Evolutionary conservation across 306 rosid genomes (phyloP).

Genomic region (Senna tora): DNA sequence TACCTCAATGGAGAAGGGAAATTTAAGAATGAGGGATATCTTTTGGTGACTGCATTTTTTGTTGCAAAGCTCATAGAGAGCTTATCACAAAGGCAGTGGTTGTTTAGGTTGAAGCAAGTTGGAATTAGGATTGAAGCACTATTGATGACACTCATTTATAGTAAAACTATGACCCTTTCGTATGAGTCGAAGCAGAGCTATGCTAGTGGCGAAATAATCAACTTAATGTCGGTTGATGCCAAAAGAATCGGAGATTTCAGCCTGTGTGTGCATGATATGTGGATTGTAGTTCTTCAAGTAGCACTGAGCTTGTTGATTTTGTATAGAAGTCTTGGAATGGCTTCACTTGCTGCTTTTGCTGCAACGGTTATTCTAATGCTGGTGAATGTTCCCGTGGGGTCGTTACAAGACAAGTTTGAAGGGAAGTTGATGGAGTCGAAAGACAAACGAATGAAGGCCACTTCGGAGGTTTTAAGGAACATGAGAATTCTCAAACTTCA

Average conservation of each 20-base stretch:
- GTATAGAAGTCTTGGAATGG: slow-evolving; percentile 35
- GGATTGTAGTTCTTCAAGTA: slow-evolving; percentile 10
- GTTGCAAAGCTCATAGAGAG: slow-evolving; percentile 32
- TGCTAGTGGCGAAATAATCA: slow-evolving; percentile 27
- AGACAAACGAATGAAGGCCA: slow-evolving; percentile 40
- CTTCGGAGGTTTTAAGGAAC: slow-evolving; percentile 41
- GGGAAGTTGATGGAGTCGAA: slow-evolving; percentile 44
- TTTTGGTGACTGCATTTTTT: slow-evolving; percentile 24
- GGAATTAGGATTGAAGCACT: slow-evolving; percentile 18
- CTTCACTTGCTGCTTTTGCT: slow-evolving; percentile 30
- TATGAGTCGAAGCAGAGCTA: slow-evolving; percentile 21
- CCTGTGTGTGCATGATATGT: not conserved
- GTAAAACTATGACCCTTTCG: slow-evolving; percentile 22
- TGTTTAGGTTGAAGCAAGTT: not conserved
- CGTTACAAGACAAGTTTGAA: slow-evolving; percentile 33
- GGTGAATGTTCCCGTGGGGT: slow-evolving; percentile 33
- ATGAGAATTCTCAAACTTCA: slow-evolving; percentile 46
- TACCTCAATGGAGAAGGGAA: slow-evolving; percentile 23
- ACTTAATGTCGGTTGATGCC: slow-evolving; percentile 32
- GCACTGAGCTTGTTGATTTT: slow-evolving; percentile 10
- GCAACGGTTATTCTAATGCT: slow-evolving; percentile 36
- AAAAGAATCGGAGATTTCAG: slow-evolving; percentile 31
- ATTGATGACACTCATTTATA: slow-evolving; percentile 22
- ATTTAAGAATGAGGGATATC: slow-evolving; percentile 27
- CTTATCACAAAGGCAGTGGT: slow-evolving; percentile 11